phyloP scores from a whole-genome alignment of 2,329 filamentous ascomycete genomes.

The Exophiala bonariae region DNA sequence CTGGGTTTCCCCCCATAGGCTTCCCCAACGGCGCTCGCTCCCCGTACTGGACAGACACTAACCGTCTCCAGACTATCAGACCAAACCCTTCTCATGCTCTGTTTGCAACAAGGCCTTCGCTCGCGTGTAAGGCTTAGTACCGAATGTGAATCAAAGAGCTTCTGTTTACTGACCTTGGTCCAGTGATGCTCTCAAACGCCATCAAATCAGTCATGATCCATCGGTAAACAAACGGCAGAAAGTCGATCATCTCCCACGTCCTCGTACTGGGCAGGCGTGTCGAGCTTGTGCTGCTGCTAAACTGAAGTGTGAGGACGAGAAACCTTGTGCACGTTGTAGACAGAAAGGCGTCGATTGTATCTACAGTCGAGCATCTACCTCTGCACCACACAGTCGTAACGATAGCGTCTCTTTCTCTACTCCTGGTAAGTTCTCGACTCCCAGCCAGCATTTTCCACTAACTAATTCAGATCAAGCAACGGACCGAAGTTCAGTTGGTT shows the following conservation, averaged over 20 bases:
- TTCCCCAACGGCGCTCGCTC: too few relatives aligned
- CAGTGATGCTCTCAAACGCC: constrained; percentile 19
- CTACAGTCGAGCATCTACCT: background rate
- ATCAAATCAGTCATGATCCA: constrained; percentile 7
- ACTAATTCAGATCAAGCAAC: too few relatives aligned
- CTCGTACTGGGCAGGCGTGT: constrained; percentile 11
- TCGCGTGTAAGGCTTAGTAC: constrained; percentile 8
- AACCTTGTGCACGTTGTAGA: constrained; percentile 11
- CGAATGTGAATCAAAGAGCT: background rate
- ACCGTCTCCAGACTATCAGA: constrained; percentile 3
- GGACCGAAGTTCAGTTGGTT: too few relatives aligned
- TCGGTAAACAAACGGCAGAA: background rate
- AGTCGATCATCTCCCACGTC: background rate
- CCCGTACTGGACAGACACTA: too few relatives aligned
- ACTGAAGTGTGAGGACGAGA: constrained; percentile 9
- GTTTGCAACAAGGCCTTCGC: constrained; percentile 22
- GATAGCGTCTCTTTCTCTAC: too few relatives aligned
- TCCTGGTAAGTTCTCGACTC: too few relatives aligned
- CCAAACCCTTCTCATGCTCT: constrained; percentile 29
- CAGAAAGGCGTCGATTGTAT: constrained; percentile 7
- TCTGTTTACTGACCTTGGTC: too few relatives aligned
- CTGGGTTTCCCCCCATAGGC: background rate
- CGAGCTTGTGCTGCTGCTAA: constrained; percentile 16
- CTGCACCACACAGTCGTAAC: constrained; percentile 3
- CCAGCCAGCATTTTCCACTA: too few relatives aligned